A percentile compares a stretch with the other conserved stretches of the same genome.
Evolutionary conservation across 345 rosid species (phyloP).

Genomic region (Litchi chinensis): DNA sequence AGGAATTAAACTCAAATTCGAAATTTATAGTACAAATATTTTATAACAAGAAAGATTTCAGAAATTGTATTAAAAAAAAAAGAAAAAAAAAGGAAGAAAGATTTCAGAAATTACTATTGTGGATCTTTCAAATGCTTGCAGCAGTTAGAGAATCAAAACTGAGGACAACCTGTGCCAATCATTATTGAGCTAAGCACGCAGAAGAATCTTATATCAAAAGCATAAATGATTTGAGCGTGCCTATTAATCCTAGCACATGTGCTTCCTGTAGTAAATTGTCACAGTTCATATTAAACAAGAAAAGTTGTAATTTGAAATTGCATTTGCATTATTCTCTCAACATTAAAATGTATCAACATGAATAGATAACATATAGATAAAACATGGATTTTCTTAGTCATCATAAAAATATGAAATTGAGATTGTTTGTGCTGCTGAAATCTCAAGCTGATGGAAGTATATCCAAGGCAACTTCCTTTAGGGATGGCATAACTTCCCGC

Average conservation of each 20-base stretch:
- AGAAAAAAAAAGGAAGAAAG: too few species aligned
- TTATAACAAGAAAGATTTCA: not conserved
- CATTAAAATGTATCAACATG: too few species aligned
- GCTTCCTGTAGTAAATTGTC: not conserved
- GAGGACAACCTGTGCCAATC: not conserved
- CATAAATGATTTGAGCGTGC: not conserved
- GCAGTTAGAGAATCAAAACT: too few species aligned
- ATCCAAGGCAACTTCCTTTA: constrained; percentile 84
- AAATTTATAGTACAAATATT: too few species aligned
- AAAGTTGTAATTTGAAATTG: not conserved
- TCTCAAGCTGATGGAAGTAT: constrained; percentile 74
- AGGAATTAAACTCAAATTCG: too few species aligned
- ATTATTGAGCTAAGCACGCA: not conserved
- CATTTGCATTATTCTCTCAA: not conserved
- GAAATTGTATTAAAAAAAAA: not conserved
- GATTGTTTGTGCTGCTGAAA: constrained; percentile 4
- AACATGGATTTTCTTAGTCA: not conserved
- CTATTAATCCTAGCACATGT: not conserved
- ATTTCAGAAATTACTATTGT: not conserved
- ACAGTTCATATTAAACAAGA: not conserved
- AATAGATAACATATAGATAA: not conserved
- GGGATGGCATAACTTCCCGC: constrained; percentile 86
- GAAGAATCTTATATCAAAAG: not conserved
- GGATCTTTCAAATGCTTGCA: not conserved
- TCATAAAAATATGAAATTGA: not conserved